Base-by-base conservation (phyloP, 2,329 filamentous ascomycete genomes). In the Aspergillus calidoustus region DNA sequence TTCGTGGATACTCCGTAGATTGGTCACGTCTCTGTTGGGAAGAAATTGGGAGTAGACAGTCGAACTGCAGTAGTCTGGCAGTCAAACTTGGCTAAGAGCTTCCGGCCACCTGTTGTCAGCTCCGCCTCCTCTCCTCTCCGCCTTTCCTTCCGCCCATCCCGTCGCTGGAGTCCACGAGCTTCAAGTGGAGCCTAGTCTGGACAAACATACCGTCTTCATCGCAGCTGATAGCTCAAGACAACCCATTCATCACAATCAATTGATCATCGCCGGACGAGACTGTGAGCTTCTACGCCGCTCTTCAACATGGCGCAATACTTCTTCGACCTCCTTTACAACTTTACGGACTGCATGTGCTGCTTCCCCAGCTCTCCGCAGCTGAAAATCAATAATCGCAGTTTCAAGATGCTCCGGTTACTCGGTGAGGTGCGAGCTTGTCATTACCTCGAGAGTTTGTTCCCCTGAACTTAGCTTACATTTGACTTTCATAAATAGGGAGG, bases 291-390 rank as follows among this genome's bases (percentile, higher is more conserved):
- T 11, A 46, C 17, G 28, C 30, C 48, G 15, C 34, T 47, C 19
- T 50, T 49, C 52, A 65, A 48, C 48, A 94, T 94, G 91, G 87
- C 91, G 74, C 90, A 93, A 78, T 89, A 96, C 75, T 83, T 98
- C 64, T 86, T 94, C 68, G 95, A 98, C 76, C 84, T 96, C 41
- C 82, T 98, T 69, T 96, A 95, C 78, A 96, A 93, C 63, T 86
- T 99, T 64, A 93, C 92, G 66, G 96, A 93, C 80, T 98, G 94
- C 84, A 89, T 98, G 79, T 94, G 90, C 79, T 99, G 95, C 83
- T 98, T 99, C 75, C 94, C 95, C 15, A 91, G 91, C 70, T 94
- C 92, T 67, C 94, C 95, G 61, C 92, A 94, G 60, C 87, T 99
- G 69, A 96, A 95, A 80, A 95, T 99, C 82, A 98, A 98, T 79